phyloP scores from a whole-genome alignment of 73 alveolate genomes.

The Tetrahymena thermophila region DNA sequence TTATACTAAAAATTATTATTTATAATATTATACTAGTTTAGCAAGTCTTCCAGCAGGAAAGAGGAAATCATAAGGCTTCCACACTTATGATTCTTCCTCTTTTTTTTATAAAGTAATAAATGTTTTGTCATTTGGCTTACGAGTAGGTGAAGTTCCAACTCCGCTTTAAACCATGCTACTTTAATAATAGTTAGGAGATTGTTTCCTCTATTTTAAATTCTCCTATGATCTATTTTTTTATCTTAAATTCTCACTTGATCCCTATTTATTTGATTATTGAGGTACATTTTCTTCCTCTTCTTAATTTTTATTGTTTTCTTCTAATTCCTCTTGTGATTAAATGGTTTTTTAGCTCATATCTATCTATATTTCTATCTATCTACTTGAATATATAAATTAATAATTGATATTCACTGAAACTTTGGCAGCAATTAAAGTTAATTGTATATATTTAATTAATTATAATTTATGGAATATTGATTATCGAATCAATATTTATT shows the following conservation, averaged over 20 bases:
- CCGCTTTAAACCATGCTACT: background rate
- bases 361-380: background rate
- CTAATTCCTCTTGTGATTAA: background rate
- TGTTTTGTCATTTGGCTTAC: constrained; percentile 7
- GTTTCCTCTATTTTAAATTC: background rate
- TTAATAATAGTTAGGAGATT: background rate
- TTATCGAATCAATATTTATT: background rate
- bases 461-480: background rate
- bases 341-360: background rate
- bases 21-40: constrained; percentile 30
- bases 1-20: background rate
- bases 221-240: background rate
- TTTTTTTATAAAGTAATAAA: constrained; percentile 33
- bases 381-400: background rate
- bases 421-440: background rate
- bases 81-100: constrained; percentile 51
- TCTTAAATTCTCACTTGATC: background rate
- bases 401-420: background rate
- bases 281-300: background rate
- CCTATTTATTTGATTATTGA: background rate
- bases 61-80: constrained; percentile 87
- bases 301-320: background rate
- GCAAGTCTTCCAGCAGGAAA: constrained; percentile 96
- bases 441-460: background rate
- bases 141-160: background rate